phyloP scores from a whole-genome alignment of 78 protist genomes.

The Emiliania huxleyi region DNA sequence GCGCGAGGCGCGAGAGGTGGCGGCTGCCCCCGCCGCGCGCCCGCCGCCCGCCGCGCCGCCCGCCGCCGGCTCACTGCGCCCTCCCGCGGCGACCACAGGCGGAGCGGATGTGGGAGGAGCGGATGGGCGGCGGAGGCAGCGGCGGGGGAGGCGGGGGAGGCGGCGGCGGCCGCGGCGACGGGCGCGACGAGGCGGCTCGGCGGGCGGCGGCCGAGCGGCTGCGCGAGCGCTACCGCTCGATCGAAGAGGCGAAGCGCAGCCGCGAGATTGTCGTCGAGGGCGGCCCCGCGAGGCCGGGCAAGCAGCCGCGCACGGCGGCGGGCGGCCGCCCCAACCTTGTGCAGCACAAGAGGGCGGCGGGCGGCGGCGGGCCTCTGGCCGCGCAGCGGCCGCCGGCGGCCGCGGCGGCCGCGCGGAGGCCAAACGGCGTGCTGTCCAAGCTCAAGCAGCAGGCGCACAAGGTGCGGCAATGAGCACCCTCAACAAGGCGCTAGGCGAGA shows the following conservation, averaged over 20 bases:
- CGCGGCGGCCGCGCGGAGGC: not conserved
- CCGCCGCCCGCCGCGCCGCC: too few relatives aligned
- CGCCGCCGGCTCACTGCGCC: too few relatives aligned
- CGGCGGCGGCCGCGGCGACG: too few relatives aligned
- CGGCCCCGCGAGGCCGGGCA: not conserved
- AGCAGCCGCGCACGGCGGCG: too few relatives aligned
- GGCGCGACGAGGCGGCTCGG: not conserved
- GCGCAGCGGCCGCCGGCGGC: not conserved
- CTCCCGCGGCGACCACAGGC: too few relatives aligned
- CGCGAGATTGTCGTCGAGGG: not conserved
- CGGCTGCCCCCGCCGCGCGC: too few relatives aligned
- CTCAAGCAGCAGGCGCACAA: not conserved
- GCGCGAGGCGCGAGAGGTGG: too few relatives aligned
- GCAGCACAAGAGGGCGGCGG: too few relatives aligned
- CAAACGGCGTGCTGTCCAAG: not conserved
- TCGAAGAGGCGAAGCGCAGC: not conserved
- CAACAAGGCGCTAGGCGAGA: too few relatives aligned
- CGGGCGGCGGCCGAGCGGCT: not conserved
- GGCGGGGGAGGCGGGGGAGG: not conserved
- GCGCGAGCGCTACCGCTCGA: not conserved
- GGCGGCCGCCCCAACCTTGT: too few relatives aligned
- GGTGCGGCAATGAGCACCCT: not conserved
- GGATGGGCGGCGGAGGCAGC: not conserved
- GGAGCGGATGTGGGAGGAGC: not conserved
- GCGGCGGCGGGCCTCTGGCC: not conserved